A percentile compares a stretch with the other conserved stretches of the same genome.
phyloP scores from a whole-genome alignment of 345 rosid species.

The Abelmoschus esculentus region DNA sequence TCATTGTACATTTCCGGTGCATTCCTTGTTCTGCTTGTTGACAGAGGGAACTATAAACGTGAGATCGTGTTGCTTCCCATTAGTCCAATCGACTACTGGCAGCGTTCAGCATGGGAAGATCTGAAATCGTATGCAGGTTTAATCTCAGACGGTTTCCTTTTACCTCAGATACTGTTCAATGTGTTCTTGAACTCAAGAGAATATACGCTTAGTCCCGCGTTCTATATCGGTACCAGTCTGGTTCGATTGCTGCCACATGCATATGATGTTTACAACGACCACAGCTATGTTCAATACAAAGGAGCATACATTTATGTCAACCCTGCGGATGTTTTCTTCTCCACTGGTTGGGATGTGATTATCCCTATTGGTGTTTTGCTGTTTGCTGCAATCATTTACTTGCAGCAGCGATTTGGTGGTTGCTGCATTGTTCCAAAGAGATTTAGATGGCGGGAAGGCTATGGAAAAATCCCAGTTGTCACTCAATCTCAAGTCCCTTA shows the following conservation, averaged over 20 bases:
- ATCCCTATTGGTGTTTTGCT: conserved; percentile 26
- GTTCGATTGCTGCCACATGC: conserved; percentile 40
- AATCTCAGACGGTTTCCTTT: conserved; percentile 37
- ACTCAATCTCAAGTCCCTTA: conserved; percentile 12
- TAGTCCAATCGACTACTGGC: neutral
- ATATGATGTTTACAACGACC: conserved; percentile 40
- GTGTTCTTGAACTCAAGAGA: conserved; percentile 27
- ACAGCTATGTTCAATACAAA: conserved; percentile 8
- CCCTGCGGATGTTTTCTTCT: conserved; percentile 33
- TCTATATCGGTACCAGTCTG: conserved; percentile 33
- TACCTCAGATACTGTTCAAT: conserved; percentile 48
- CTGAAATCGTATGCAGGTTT: conserved; percentile 36
- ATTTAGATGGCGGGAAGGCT: conserved; percentile 19
- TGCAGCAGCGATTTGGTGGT: conserved; percentile 49
- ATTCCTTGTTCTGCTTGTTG: conserved; percentile 21
- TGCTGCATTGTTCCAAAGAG: conserved; percentile 34
- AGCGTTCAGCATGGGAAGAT: conserved; percentile 19
- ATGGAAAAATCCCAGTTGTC: conserved; percentile 28
- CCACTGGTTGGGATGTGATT: conserved; percentile 37
- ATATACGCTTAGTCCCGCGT: conserved; percentile 25
- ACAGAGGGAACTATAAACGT: conserved; percentile 6
- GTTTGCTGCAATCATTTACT: conserved; percentile 32
- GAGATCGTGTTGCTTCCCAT: neutral
- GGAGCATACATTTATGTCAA: conserved; percentile 32
- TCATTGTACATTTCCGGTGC: conserved; percentile 34